Conservation (phyloP, 75 land plant species). For the Cryptomeria japonica region DNA sequence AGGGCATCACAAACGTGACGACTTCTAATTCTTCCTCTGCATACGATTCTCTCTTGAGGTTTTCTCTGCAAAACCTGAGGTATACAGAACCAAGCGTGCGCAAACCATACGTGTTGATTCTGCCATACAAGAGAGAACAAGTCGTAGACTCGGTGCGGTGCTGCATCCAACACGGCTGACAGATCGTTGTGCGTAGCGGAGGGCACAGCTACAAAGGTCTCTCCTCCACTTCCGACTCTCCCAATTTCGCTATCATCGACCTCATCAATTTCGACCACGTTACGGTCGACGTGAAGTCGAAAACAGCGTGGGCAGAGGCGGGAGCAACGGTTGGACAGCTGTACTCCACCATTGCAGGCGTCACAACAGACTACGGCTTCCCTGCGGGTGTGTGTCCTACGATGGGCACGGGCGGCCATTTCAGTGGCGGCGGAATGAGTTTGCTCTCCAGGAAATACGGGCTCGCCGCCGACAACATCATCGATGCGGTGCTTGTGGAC, state of each 20-base stretch:
- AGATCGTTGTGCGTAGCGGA: neutral
- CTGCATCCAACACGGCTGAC: neutral
- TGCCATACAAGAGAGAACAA: too few relatives aligned
- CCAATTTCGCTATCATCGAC: neutral
- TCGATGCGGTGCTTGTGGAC: neutral
- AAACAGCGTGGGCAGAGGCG: neutral
- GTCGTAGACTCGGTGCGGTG: too few relatives aligned
- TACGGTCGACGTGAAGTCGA: too few relatives aligned
- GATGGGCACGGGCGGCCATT: too few relatives aligned
- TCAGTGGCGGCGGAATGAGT: too few relatives aligned
- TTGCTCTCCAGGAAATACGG: too few relatives aligned
- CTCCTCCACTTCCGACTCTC: too few relatives aligned
- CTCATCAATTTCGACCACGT: neutral
- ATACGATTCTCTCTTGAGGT: neutral
- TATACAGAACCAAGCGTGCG: neutral
- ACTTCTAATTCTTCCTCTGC: too few relatives aligned
- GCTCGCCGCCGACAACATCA: neutral
- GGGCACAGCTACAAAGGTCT: neutral
- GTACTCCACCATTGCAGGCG: neutral
- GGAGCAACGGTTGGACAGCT: neutral
- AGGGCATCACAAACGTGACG: too few relatives aligned
- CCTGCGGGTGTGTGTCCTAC: too few relatives aligned
- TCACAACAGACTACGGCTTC: neutral
- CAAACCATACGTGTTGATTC: too few relatives aligned
- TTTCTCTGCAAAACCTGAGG: neutral